These are phyloP conservation scores for Leucogyrophana mollusca DNA, from an alignment of 768 basidiomycete genomes.

Conservation along the genomic window DNA sequence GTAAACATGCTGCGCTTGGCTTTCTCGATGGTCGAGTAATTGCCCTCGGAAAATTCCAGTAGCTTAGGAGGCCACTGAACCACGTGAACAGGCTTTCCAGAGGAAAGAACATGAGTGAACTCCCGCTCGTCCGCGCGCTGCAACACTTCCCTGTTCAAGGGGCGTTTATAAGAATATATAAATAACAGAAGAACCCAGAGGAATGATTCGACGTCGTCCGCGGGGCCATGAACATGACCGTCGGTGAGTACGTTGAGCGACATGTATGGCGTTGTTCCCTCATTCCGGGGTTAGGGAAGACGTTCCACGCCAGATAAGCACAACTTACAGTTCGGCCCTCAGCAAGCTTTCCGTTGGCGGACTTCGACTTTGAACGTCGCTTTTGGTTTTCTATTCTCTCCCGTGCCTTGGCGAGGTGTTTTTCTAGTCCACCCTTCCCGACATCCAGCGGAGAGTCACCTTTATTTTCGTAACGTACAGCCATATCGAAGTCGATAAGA, in stretches of 20 bases:
- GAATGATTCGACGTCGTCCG: constrained; percentile 16
- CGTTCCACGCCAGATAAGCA: too few relatives aligned
- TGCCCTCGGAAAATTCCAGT: neutral
- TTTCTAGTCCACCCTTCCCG: too few relatives aligned
- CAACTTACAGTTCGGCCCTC: too few relatives aligned
- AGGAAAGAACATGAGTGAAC: constrained; percentile 1
- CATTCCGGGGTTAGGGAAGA: neutral
- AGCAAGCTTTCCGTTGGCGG: too few relatives aligned
- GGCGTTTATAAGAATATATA: constrained; percentile 9
- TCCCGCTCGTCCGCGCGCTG: neutral
- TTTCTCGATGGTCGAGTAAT: neutral
- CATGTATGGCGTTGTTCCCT: constrained; percentile 12
- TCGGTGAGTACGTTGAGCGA: constrained; percentile 8
- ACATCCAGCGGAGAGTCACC: too few relatives aligned
- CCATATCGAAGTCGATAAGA: constrained; percentile 30
- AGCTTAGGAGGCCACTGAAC: constrained; percentile 6
- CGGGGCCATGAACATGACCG: constrained; percentile 1
- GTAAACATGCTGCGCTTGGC: neutral
- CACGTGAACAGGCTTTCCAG: constrained; percentile 1
- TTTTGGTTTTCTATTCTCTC: too few relatives aligned
- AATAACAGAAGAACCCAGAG: constrained; percentile 14
- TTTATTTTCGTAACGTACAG: neutral
- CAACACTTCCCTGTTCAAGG: neutral
- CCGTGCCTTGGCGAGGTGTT: too few relatives aligned
- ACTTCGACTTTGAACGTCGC: too few relatives aligned